Evolutionary conservation across 75 land plant genomes (phyloP).

Genomic region (Sequoiadendron giganteum): DNA sequence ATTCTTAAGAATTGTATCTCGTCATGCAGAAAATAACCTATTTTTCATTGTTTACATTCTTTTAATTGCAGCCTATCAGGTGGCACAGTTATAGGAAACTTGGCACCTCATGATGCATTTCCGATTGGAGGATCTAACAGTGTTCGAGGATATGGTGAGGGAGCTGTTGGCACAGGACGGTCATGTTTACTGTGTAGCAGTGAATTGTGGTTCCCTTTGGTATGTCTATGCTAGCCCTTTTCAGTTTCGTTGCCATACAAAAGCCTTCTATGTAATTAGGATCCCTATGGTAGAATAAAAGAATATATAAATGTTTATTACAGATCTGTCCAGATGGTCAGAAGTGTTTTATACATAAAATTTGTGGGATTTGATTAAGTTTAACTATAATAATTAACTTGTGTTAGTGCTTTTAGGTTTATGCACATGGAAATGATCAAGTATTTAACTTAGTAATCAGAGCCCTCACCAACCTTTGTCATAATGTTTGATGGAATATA

Average conservation of each 20-base stretch:
- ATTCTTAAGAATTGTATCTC: not conserved
- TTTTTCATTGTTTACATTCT: not conserved
- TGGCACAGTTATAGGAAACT: slow-evolving; percentile 87
- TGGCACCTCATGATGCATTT: slow-evolving; percentile 94
- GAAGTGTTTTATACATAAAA: not conserved
- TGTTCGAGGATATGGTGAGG: slow-evolving; percentile 94
- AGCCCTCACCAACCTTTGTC: not conserved
- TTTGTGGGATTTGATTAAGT: not conserved
- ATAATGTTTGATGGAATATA: not conserved
- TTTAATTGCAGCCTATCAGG: slow-evolving; percentile 66
- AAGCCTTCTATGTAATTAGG: not conserved
- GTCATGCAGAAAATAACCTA: not conserved
- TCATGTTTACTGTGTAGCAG: slow-evolving; percentile 76
- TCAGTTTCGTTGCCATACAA: not conserved
- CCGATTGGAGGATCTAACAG: slow-evolving; percentile 85
- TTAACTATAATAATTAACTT: not conserved
- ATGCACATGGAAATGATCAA: not conserved
- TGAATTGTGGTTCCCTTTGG: slow-evolving; percentile 84
- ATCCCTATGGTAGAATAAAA: not conserved
- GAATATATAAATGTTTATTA: not conserved
- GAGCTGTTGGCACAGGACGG: slow-evolving; percentile 95
- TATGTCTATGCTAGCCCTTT: slow-evolving; percentile 19
- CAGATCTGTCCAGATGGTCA: not conserved
- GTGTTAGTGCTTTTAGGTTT: not conserved
- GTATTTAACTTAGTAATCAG: not conserved